Base-by-base conservation (phyloP, 2,329 filamentous ascomycete species). In the Parastagonospora avenae region DNA sequence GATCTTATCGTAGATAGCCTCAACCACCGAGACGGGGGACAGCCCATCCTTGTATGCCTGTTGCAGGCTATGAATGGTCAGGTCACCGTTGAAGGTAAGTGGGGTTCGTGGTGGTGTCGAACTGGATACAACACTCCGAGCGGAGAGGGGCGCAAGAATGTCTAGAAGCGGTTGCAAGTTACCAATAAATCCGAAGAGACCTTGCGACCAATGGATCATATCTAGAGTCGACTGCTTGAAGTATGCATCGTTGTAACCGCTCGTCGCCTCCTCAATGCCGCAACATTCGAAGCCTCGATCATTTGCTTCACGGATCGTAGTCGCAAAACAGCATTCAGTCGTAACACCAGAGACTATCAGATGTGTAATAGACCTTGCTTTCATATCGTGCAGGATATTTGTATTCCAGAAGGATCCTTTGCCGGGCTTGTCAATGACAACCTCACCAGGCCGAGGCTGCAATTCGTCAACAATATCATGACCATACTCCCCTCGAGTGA, bases 281-380 rank as follows among this genome's bases (percentile, higher is more conserved):
- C 82, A 85, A 66, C 80, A 84, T 60, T 85, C 81, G 55, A 83
- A 85, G 0, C 83, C 84, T n/a, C 84, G 77, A 59, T 85, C 83
- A 50, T 81, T 82, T 29, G 80, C 81, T 66, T 85, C 83, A 32
- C 82, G 73, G 2, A 82, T 73, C 0, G 82, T 83, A 0, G 80
- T 82, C 8, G 79, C 79, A 44, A 85, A 82, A 58, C 82, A 85
- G 57, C 81, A 82, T 66, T 85, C 82, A 1, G 82, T 84, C 0
- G 82, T 85, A 9, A 85, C 81, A 1, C 82, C 82, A n/a, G 77
- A 72, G 31, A 86, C 75, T 1, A 86, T 68, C 1, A 86, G 66
- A 66, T 86, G 82, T 2, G 82, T 85, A 48, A 85, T 80, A 0
- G 79, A 82, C 56, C 78, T 73, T 19, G 81, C 79, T 52, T 83